These are phyloP conservation scores for Nitzschia sp. DNA, from an alignment of 108 stramenopile species.

Conservation along the genomic window DNA sequence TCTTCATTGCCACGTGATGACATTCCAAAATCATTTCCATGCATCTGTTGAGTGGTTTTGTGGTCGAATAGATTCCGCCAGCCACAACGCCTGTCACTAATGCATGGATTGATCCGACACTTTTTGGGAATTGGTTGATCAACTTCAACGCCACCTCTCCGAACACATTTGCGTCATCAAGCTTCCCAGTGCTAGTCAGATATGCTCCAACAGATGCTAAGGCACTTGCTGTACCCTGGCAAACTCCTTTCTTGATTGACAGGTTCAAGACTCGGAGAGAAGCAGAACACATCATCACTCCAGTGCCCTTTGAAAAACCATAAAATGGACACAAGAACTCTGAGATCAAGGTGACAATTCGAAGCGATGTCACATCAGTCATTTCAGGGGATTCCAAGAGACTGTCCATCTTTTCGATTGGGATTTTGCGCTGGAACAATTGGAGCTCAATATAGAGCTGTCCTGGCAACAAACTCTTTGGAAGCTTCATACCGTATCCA, in stretches of 20 bases:
- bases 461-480: conserved; percentile 25
- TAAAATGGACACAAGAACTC: background rate
- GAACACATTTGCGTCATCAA: conserved; percentile 16
- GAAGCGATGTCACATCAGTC: conserved; percentile 17
- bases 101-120: conserved; percentile 16
- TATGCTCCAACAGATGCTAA: background rate
- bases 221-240: conserved; percentile 16
- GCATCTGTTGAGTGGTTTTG: conserved; percentile 25
- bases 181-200: conserved; percentile 4
- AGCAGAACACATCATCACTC: background rate
- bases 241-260: conserved; percentile 19
- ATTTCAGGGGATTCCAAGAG: conserved; percentile 19
- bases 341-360: conserved; percentile 10
- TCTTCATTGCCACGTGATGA: conserved; percentile 17
- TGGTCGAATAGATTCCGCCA: conserved; percentile 5
- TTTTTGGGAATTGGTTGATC: conserved; percentile 9
- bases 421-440: conserved; percentile 19
- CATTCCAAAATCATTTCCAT: conserved; percentile 37
- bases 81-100: background rate
- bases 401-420: conserved; percentile 11
- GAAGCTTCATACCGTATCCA: conserved; percentile 29
- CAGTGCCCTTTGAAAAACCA: background rate
- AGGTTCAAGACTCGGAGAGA: conserved; percentile 13
- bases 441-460: conserved; percentile 17
- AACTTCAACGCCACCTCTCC: conserved; percentile 17